Base-by-base conservation (phyloP, 345 rosid species). In the Acer campestre region DNA sequence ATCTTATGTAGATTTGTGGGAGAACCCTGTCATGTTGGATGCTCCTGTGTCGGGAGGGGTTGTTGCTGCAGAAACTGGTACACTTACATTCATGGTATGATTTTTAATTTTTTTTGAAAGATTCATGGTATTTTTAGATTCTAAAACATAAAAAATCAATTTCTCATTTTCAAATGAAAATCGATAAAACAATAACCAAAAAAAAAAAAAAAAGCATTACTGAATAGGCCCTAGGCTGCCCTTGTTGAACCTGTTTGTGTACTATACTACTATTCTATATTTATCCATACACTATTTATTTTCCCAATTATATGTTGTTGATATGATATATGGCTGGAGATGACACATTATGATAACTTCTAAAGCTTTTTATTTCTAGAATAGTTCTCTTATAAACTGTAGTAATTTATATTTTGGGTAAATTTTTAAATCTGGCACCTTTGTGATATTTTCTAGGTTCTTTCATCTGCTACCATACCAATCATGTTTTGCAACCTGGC, bases 41-140 rank as follows among this genome's bases (percentile, higher is more conserved):
- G 99, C 99, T 83, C 98, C 99, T 12, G 98, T 95, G 44, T 95
- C 99, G 71, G 98, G 98, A 78, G 99, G 99, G 76, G 91, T 93
- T 86, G 90, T 91, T 81, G 98, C 94, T 81, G 99, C 98, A 42
- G 97, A 93, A 85, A 88, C 93, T 61, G 92, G 92, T 62, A 79
- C 93, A 27, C 96, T 95, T n/a, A 91, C 96, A 71, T 95, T 95
- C 86, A 93, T 95, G 95, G 98, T 92, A 83, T 78, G 76, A 2
- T 74, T 35, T 35, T 4, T 35, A 4, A 0, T 35, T 35, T 4
- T 35, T 35, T 4, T 35, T 35, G 38, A 35, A 35, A 35, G 38
- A 4, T 35, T 6, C 38, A 35, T 35, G 38, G 38, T 35, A 35
- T 35, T 35, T 35, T 35, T 35, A 35, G 38, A 35, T 35, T 35